Percentiles rank a stretch among this genome's conserved stretches.
phyloP scores from a whole-genome alignment of 345 rosid genomes.

The Salix exigua region DNA sequence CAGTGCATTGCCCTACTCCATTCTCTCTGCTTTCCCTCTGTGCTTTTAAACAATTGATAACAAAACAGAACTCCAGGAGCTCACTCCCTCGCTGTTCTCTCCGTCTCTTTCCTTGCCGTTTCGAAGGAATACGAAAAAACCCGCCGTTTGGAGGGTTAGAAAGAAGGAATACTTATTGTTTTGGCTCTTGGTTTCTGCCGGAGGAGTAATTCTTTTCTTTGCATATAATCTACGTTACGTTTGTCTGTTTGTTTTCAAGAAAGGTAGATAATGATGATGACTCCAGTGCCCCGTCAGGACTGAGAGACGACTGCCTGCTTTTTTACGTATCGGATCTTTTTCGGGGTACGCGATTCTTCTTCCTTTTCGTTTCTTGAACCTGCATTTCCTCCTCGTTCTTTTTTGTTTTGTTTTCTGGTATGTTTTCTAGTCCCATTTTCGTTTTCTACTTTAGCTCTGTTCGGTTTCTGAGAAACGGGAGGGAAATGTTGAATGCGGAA shows the following conservation, averaged over 20 bases:
- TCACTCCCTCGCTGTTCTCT: neutral
- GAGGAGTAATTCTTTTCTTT: slow-evolving; percentile 45
- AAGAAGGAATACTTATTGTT: neutral
- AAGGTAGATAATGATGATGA: neutral
- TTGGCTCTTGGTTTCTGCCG: slow-evolving; percentile 20
- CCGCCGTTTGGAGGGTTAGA: neutral
- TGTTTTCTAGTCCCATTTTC: neutral
- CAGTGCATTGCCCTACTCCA: neutral
- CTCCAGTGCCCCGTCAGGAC: neutral
- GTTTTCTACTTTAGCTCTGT: neutral
- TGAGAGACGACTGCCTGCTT: neutral
- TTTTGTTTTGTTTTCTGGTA: slow-evolving; percentile 20
- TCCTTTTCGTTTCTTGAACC: slow-evolving; percentile 13
- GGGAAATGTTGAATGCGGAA: neutral
- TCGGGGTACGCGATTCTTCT: slow-evolving; percentile 24
- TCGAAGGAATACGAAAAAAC: neutral
- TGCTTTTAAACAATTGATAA: neutral
- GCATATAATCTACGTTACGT: slow-evolving; percentile 52
- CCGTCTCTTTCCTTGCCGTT: neutral
- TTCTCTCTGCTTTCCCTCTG: neutral
- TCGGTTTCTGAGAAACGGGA: slow-evolving; percentile 13
- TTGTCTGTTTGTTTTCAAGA: neutral
- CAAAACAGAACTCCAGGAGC: neutral
- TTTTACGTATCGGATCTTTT: slow-evolving; percentile 24
- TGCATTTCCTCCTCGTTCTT: slow-evolving; percentile 20